Conservation (phyloP, 1,284 basidiomycete species). For the Chondrostereum purpureum region DNA sequence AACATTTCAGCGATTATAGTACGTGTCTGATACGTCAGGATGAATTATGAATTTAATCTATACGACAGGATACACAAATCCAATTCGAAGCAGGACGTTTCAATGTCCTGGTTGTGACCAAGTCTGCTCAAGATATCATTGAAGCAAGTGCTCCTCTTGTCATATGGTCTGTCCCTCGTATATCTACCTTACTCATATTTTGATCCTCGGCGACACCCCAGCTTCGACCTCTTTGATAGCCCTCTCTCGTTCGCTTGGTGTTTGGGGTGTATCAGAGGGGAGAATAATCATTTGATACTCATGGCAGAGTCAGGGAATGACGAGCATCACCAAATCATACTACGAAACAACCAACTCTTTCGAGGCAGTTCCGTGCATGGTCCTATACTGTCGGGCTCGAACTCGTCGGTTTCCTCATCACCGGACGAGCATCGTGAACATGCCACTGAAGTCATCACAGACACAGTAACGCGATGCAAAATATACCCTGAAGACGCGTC, state of each 20-base stretch:
- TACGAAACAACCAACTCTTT: neutral
- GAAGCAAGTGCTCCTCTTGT: slow-evolving; percentile 47
- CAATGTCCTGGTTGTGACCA: slow-evolving; percentile 58
- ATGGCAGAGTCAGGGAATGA: slow-evolving; percentile 56
- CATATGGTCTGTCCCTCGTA: slow-evolving; percentile 41
- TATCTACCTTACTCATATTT: neutral
- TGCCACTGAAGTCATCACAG: slow-evolving; percentile 33
- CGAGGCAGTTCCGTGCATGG: no score
- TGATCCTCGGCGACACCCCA: slow-evolving; percentile 21
- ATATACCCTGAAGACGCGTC: slow-evolving; percentile 50
- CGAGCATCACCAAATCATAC: slow-evolving; percentile 43
- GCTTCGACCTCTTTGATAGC: slow-evolving; percentile 58
- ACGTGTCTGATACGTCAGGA: no score
- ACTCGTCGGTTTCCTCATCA: no score
- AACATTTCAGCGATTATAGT: no score
- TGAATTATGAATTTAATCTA: no score
- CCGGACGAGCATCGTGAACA: slow-evolving; percentile 28
- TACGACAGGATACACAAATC: neutral
- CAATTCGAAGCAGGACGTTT: slow-evolving; percentile 45
- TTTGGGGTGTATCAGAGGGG: slow-evolving; percentile 37
- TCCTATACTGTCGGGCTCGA: no score
- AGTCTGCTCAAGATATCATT: slow-evolving; percentile 51
- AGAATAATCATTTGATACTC: slow-evolving; percentile 49
- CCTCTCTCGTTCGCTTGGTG: slow-evolving; percentile 51
- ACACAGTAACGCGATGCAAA: no score